phyloP scores from a whole-genome alignment of 1,139 yeast genomes.

The Suhomyces anneliseae region DNA sequence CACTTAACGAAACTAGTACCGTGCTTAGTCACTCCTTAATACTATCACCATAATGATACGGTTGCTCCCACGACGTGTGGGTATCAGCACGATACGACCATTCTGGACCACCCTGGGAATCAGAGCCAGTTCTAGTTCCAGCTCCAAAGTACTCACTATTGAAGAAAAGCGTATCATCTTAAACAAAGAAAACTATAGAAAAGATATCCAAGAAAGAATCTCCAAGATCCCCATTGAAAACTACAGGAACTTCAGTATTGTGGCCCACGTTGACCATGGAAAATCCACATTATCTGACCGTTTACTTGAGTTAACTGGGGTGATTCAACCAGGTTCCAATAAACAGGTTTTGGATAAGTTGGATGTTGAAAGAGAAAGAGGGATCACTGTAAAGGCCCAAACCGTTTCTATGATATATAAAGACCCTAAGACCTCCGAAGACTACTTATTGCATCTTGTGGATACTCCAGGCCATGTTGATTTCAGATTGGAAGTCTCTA shows the following conservation, averaged over 20 bases:
- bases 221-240: slow-evolving; percentile 74
- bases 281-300: slow-evolving; percentile 91
- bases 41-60: neutral
- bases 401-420: slow-evolving; percentile 90
- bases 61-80: neutral
- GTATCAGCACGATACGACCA: neutral
- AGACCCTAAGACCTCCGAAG: slow-evolving; percentile 56
- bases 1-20: too few species aligned
- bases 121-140: neutral
- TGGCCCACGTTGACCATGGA: slow-evolving; percentile 98
- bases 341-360: slow-evolving; percentile 88
- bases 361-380: slow-evolving; percentile 47
- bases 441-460: slow-evolving; percentile 82
- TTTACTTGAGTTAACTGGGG: slow-evolving; percentile 83
- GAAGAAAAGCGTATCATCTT: slow-evolving; percentile 31
- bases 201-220: slow-evolving; percentile 53
- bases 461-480: slow-evolving; percentile 99
- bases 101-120: too few species aligned
- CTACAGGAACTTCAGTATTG: slow-evolving; percentile 88
- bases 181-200: slow-evolving; percentile 35
- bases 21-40: too few species aligned
- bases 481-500: slow-evolving; percentile 87
- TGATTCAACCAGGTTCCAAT: slow-evolving; percentile 74
- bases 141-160: slow-evolving; percentile 15
- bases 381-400: slow-evolving; percentile 96